These are phyloP conservation scores for Saccharomycopsis vini DNA, from an alignment of 805 yeast genomes.

Conservation along the genomic window DNA sequence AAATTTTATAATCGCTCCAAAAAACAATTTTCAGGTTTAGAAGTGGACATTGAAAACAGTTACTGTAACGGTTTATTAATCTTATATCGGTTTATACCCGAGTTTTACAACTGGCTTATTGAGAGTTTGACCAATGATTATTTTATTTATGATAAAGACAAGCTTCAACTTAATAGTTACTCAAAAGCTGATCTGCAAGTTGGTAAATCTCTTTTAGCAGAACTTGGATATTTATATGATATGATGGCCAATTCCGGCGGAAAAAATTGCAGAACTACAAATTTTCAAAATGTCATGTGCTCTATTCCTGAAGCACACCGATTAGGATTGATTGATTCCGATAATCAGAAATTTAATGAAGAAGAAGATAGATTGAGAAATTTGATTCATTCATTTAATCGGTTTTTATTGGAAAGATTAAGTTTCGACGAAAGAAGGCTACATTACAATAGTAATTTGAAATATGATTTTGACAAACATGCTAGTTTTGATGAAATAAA, in stretches of 20 bases:
- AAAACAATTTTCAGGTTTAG: conserved; percentile 75
- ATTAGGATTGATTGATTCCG: conserved; percentile 41
- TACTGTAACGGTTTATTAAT: conserved; percentile 74
- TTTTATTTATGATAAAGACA: conserved; percentile 27
- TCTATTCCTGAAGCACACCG: conserved; percentile 41
- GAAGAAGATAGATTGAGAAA: conserved; percentile 35
- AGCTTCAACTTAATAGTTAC: conserved; percentile 1
- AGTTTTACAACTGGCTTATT: conserved; percentile 56
- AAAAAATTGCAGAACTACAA: conserved; percentile 70
- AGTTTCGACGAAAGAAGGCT: conserved; percentile 37
- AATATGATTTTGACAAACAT: neutral
- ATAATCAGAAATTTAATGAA: conserved; percentile 21
- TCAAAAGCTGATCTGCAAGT: neutral
- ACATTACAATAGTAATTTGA: neutral
- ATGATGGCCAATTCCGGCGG: conserved; percentile 82
- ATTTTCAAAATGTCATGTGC: conserved; percentile 53
- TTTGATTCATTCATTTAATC: conserved; percentile 44
- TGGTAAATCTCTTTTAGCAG: conserved; percentile 49
- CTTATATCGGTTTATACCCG: conserved; percentile 67
- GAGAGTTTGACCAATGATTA: conserved; percentile 46
- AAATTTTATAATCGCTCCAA: conserved; percentile 55
- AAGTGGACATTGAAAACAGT: conserved; percentile 73
- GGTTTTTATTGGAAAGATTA: conserved; percentile 47
- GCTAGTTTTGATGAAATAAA: neutral
- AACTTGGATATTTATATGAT: conserved; percentile 82